Evolutionary conservation across 1,284 basidiomycete species (phyloP).

Genomic region (Tylopilus sp.): DNA sequence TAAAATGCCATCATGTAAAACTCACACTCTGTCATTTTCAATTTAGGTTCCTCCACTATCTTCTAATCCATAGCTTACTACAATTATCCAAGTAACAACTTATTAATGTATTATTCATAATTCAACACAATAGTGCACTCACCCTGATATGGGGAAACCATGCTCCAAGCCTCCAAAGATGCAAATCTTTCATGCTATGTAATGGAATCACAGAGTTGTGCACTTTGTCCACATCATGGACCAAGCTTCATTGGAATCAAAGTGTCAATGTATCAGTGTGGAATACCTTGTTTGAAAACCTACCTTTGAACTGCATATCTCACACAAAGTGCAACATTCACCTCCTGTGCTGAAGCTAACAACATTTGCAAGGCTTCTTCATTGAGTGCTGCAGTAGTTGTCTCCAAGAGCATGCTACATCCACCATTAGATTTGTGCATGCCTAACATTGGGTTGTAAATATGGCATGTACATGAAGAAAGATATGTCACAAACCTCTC

Average conservation of each 20-base stretch:
- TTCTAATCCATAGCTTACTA: background rate
- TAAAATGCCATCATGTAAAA: no score
- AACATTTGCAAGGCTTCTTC: conserved; percentile 5
- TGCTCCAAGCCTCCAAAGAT: background rate
- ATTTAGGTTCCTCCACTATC: no score
- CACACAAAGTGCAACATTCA: conserved; percentile 6
- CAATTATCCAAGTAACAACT: background rate
- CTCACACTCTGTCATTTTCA: no score
- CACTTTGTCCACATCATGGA: background rate
- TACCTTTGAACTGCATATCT: background rate
- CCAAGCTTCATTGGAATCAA: background rate
- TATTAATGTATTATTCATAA: no score
- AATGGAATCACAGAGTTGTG: background rate
- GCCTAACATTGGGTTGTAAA: background rate
- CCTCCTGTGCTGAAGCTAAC: conserved; percentile 1
- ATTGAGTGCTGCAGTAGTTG: background rate
- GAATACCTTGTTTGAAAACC: no score
- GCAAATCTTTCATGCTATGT: fast-evolving
- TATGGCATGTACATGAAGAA: background rate
- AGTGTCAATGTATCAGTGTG: no score
- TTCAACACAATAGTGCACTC: background rate
- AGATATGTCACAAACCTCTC: background rate
- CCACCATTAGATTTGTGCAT: conserved; percentile 4
- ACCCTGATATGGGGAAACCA: conserved; percentile 5
- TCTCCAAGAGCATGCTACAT: conserved; percentile 1